Conservation (phyloP, 75 land plant species). For the Pinus tabuliformis region DNA sequence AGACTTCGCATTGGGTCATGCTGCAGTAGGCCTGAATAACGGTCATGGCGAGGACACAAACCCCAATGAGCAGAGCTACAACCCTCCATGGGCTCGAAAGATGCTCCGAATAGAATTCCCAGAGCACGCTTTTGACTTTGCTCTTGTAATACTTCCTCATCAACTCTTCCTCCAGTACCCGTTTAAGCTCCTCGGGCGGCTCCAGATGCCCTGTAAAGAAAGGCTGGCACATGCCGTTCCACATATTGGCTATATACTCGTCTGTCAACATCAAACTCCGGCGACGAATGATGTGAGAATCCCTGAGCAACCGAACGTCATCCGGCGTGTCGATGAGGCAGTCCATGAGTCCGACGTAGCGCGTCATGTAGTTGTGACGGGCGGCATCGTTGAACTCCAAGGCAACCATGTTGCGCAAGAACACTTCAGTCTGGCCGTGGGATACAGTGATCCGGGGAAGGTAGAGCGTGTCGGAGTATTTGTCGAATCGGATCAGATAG, state of each 20-base stretch:
- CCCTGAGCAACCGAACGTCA: not conserved
- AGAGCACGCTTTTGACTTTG: not conserved
- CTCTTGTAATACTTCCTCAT: constrained; percentile 7
- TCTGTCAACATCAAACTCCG: constrained; percentile 1
- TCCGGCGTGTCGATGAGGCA: not conserved
- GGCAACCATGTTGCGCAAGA: not conserved
- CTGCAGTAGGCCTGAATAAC: constrained; percentile 2
- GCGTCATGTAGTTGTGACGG: not conserved
- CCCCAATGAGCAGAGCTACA: not conserved
- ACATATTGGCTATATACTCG: not conserved
- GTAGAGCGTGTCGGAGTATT: not conserved
- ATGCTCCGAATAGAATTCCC: not conserved
- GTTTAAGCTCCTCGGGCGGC: not conserved
- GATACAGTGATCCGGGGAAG: not conserved
- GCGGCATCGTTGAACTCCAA: not conserved
- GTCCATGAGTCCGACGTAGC: not conserved
- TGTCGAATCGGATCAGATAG: not conserved
- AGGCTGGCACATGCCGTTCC: constrained; percentile 7
- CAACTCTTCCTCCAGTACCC: not conserved
- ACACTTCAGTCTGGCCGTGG: not conserved
- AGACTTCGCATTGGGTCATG: too few species aligned
- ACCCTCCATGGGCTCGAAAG: constrained; percentile 4
- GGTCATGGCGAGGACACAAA: not conserved
- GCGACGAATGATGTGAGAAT: not conserved
- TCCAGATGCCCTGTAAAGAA: not conserved